Percentiles rank a stretch among this genome's conserved stretches.
These are phyloP conservation scores for Discostella stelligeroides DNA, from an alignment of 108 stramenopile genomes.

Conservation along the genomic window DNA sequence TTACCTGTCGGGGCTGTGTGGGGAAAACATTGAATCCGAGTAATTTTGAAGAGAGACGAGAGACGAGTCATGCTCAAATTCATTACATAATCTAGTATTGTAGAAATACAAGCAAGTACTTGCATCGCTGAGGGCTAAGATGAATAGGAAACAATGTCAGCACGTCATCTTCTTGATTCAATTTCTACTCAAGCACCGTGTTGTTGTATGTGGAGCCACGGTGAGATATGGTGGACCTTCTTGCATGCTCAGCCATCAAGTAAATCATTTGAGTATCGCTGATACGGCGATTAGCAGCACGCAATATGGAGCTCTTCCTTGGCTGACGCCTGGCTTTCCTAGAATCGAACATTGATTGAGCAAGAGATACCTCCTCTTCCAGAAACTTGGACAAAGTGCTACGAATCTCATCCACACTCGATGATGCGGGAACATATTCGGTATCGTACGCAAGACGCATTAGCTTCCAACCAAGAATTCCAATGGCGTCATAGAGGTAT, in stretches of 20 bases:
- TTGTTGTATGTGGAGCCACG: neutral
- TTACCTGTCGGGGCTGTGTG: no score
- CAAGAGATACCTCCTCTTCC: conserved; percentile 23
- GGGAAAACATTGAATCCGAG: no score
- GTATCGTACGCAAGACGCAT: conserved; percentile 26
- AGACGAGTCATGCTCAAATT: no score
- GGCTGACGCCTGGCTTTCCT: conserved; percentile 15
- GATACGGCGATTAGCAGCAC: conserved; percentile 26
- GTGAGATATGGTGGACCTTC: conserved; percentile 1
- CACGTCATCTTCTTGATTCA: no score
- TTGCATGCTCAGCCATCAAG: neutral
- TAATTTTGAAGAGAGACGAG: no score
- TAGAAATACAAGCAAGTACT: no score
- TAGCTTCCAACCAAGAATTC: conserved; percentile 37
- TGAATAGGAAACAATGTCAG: no score
- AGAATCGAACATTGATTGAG: neutral
- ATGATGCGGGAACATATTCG: conserved; percentile 22
- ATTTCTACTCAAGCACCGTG: neutral
- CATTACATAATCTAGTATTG: no score
- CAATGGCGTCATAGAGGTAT: conserved; percentile 31
- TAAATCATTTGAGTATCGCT: conserved; percentile 30
- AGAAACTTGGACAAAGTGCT: conserved; percentile 6
- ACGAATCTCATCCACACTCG: conserved; percentile 13
- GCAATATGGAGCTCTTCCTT: conserved; percentile 28
- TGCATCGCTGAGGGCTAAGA: no score